Conservation (phyloP, 306 rosid species). For the Ammopiptanthus mongolicus region DNA sequence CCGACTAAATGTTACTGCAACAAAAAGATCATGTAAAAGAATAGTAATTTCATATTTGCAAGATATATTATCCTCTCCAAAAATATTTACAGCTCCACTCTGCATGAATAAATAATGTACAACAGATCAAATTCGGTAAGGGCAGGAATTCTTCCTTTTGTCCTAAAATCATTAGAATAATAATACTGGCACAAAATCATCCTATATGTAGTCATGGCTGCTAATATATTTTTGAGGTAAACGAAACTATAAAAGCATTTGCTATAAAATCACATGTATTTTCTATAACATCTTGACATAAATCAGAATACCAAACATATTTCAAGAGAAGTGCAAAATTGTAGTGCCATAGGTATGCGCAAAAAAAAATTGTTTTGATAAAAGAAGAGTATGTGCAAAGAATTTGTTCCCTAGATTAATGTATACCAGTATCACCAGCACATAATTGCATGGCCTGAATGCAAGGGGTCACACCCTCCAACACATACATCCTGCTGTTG, state of each 20-base stretch:
- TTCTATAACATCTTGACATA: background rate
- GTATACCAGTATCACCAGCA: slow-evolving; percentile 97
- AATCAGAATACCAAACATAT: background rate
- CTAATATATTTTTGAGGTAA: background rate
- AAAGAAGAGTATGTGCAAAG: background rate
- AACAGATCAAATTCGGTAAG: background rate
- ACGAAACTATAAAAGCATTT: background rate
- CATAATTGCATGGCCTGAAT: slow-evolving; percentile 84
- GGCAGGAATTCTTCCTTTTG: background rate
- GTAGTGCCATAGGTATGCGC: background rate
- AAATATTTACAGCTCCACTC: slow-evolving; percentile 1
- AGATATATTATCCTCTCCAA: background rate
- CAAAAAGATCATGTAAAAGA: slow-evolving; percentile 12
- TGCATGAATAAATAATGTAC: background rate
- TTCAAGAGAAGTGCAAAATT: background rate
- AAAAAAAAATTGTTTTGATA: background rate
- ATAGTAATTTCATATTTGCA: background rate
- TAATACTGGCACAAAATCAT: background rate
- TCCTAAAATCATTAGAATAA: background rate
- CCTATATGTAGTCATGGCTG: background rate
- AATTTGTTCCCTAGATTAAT: slow-evolving; percentile 15
- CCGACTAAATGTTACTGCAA: slow-evolving; percentile 92
- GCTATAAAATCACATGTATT: background rate
- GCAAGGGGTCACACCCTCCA: slow-evolving; percentile 99
- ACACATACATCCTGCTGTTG: slow-evolving; percentile 97